Evolutionary conservation across 305 asterid species (phyloP), one percentile per base, ranked within the genome.

Genomic region (Fraxinus velutina): DNA sequence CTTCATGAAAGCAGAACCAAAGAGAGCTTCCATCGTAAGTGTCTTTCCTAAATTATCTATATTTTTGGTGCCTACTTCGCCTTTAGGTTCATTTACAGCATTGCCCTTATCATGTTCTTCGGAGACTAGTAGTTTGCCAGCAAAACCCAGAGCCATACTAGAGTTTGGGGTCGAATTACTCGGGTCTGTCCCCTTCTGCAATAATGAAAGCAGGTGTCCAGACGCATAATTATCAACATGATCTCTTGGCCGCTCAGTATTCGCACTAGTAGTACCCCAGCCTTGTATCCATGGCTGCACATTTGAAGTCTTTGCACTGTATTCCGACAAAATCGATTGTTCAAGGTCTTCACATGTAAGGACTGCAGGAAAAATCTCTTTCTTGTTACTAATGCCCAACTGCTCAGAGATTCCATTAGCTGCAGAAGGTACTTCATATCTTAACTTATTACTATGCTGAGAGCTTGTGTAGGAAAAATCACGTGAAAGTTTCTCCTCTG

Each of bases 281-380:
- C 74, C 83, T 86, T 83, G 84, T 64, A 77, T 32, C 44, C 72
- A 80, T 72, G 90, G 88, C 82, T 50, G 87, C 80, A 76, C 36
- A 37, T 76, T 76, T 80, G 89, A 78, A 73, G 89, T 72, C 84
- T 86, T 89, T 76, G 87, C 84, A 81, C 88, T 87, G 80, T 84
- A 95, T 78, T 92, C 93, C 1, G 98, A 93, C 79, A 95, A 84
- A 85, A 95, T 92, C 83, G 93, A 86, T 81, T 92, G 97, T 87
- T 95, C 99, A 81, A 95, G 98, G 88, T 95, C 98, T 89, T 95
- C 98, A 86, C 98, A 95, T 39, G 97, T 93, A 75, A 95, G 95
- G 76, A 93, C 85, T 42, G 87, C 19, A 39, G 92, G 92, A 73
- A 85, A 57, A 12, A 88, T 82, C 79, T 87, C 94, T 78, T 82